Percentiles rank a stretch among this genome's conserved stretches.
Conservation (phyloP, 2,329 filamentous ascomycete genomes). For the Ceratocystis colombiana region DNA sequence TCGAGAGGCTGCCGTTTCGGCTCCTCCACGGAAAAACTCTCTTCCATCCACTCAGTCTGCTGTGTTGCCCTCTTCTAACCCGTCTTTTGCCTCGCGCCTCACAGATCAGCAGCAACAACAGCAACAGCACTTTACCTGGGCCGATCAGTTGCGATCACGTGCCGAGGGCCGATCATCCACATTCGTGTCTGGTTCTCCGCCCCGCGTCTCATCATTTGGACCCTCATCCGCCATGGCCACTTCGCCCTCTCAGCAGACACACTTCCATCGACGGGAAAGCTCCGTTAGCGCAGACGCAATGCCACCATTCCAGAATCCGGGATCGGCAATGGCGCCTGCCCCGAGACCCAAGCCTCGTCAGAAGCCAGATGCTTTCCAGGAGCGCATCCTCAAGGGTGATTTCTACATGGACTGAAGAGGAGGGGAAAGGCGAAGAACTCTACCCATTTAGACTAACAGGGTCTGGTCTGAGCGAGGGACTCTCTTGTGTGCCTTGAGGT, state of each 20-base stretch:
- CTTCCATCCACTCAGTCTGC: constrained; percentile 7
- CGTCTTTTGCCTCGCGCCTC: constrained; percentile 13
- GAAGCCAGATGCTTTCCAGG: constrained; percentile 90
- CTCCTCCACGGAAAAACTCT: constrained; percentile 3
- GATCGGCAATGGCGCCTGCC: constrained; percentile 24
- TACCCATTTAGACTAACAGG: neutral
- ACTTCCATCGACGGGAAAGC: constrained; percentile 43
- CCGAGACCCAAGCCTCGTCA: constrained; percentile 48
- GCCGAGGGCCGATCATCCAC: constrained; percentile 41
- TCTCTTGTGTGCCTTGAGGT: neutral
- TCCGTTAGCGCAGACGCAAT: constrained; percentile 40
- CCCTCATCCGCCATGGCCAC: neutral
- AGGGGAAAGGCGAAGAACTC: neutral
- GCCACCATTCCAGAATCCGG: constrained; percentile 31
- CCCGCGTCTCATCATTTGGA: constrained; percentile 12
- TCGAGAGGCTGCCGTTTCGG: neutral
- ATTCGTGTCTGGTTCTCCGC: constrained; percentile 22
- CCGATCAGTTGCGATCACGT: constrained; percentile 84
- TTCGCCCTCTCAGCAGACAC: neutral
- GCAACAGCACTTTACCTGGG: constrained; percentile 87
- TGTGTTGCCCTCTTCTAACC: constrained; percentile 13
- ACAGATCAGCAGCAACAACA: constrained; percentile 44
- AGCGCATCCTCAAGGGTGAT: constrained; percentile 93
- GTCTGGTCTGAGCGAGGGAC: neutral
- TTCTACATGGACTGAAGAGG: constrained; percentile 82